Evolutionary conservation across 2,329 filamentous ascomycete genomes (phyloP).

Genomic region (Fulvia fulva): DNA sequence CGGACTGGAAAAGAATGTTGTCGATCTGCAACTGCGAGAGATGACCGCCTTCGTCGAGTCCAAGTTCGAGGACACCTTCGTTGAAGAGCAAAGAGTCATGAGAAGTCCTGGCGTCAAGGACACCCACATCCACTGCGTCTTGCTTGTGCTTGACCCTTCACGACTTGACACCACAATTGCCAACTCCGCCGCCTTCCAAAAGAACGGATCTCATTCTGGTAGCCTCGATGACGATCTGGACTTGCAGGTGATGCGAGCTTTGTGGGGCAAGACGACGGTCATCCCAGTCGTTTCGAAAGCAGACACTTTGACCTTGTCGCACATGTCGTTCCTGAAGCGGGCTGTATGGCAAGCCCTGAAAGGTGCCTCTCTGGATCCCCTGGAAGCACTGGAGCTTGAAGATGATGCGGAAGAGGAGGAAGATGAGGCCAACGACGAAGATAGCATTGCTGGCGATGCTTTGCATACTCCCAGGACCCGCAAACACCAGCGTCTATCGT

Average conservation of each 20-base stretch:
- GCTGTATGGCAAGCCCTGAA: slow-evolving; percentile 86
- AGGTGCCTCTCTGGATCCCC: slow-evolving; percentile 77
- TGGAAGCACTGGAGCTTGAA: slow-evolving; percentile 80
- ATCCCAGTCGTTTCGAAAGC: slow-evolving; percentile 95
- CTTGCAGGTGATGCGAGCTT: slow-evolving; percentile 78
- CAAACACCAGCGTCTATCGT: slow-evolving; percentile 39
- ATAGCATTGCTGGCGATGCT: slow-evolving; percentile 38
- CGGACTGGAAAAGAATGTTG: slow-evolving; percentile 88
- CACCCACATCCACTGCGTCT: slow-evolving; percentile 95
- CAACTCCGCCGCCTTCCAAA: slow-evolving; percentile 12
- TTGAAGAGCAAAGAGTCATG: slow-evolving; percentile 95
- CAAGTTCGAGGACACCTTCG: slow-evolving; percentile 97
- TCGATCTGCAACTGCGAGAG: slow-evolving; percentile 88
- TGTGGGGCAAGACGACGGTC: slow-evolving; percentile 91
- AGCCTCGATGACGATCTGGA: slow-evolving; percentile 79
- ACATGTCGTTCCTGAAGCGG: slow-evolving; percentile 90
- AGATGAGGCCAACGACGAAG: slow-evolving; percentile 46
- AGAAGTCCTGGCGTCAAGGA: slow-evolving; percentile 89
- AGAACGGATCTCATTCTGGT: slow-evolving; percentile 12
- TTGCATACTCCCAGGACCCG: slow-evolving; percentile 18
- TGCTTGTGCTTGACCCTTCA: slow-evolving; percentile 83
- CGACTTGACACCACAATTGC: slow-evolving; percentile 68
- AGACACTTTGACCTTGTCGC: slow-evolving; percentile 89
- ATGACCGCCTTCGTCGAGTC: slow-evolving; percentile 91
- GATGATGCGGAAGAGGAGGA: slow-evolving; percentile 58